Base-by-base conservation (phyloP, 768 basidiomycete genomes). In the Termitomyces heimii region DNA sequence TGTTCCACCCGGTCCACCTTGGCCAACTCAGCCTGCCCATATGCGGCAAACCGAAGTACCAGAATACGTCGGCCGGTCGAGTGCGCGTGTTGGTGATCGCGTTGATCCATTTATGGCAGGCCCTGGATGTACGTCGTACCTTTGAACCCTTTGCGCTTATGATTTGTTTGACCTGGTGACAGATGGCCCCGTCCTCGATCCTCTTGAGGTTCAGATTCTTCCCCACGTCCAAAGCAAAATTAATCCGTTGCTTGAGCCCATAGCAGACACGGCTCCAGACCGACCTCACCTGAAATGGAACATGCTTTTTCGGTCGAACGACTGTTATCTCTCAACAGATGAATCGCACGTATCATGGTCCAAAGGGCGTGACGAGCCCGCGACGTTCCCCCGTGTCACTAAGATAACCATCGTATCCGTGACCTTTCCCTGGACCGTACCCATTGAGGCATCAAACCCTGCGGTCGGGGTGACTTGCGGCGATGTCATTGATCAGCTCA, bases 141-240 rank as follows among this genome's bases (percentile, higher is more conserved):
- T 28, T n/a, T 2, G 16, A n/a, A 43, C 26, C 16, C 13, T 28
- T 44, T 46, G 31, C 37, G 14, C 48, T 32, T 34, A 34, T 34
- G n/a, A 18, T 24, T 24, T 55, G 12, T 43, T 37, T 10, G 16
- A 42, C 9, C 44, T 14, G 37, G 39, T 44, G 16, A 37, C 67
- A 85, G 84, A 91, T 65, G 84, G 86, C 0, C 88, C 89, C 2
- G 88, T 90, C 10, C 74, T 92, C 3, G 79, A 81, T 12, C 82
- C 88, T 0, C 80, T 86, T 61, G 66, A 85, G 20, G 67, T 77
- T 18, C 75, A 74, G 50, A 70, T 81, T 26, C 78, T 88, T 10
- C 62, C 16, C 16, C 16, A 71, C 0, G 82, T 82, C 1, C 59
- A 62, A 6, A 60, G 84, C 5, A 67, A 70, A 46, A 56, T 91